A percentile compares a stretch with the other conserved stretches of the same genome.
phyloP scores from a whole-genome alignment of 768 basidiomycete genomes.

The Lactifluus rugatus region DNA sequence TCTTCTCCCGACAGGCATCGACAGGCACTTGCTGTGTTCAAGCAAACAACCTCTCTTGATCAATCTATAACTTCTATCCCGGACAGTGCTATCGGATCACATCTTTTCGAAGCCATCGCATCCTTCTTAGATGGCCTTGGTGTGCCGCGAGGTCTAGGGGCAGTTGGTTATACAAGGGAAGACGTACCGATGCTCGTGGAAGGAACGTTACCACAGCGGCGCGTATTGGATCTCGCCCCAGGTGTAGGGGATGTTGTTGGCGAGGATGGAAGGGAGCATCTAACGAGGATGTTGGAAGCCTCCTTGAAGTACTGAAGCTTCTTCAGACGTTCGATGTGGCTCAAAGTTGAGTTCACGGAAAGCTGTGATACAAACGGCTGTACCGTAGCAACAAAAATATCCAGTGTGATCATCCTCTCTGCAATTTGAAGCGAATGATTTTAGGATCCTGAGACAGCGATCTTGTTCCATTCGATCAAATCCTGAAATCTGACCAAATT shows the following conservation, averaged over 20 bases:
- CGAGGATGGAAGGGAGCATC: slow-evolving; percentile 74
- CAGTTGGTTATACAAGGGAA: slow-evolving; percentile 59
- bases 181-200: slow-evolving; percentile 75
- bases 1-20: slow-evolving; percentile 89
- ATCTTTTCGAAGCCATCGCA: slow-evolving; percentile 80
- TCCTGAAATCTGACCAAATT: slow-evolving; percentile 51
- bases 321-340: not conserved
- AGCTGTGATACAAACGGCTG: not conserved
- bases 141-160: slow-evolving; percentile 78
- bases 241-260: slow-evolving; percentile 76
- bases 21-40: slow-evolving; percentile 80
- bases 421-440: slow-evolving; percentile 48
- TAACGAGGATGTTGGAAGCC: slow-evolving; percentile 69
- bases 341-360: not conserved
- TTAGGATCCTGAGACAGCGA: not conserved
- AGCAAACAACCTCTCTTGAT: slow-evolving; percentile 50
- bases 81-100: slow-evolving; percentile 66
- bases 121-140: slow-evolving; percentile 78
- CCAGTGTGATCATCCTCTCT: slow-evolving; percentile 47
- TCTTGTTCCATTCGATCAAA: slow-evolving; percentile 28
- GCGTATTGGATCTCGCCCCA: slow-evolving; percentile 89
- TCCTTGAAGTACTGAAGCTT: slow-evolving; percentile 63
- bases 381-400: slow-evolving; percentile 33
- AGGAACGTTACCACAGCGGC: slow-evolving; percentile 84
- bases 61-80: slow-evolving; percentile 64